Percentiles rank a stretch among this genome's conserved stretches.
These are phyloP conservation scores for Didymella sp. DNA, from an alignment of 2,329 filamentous ascomycete genomes.

Conservation along the genomic window DNA sequence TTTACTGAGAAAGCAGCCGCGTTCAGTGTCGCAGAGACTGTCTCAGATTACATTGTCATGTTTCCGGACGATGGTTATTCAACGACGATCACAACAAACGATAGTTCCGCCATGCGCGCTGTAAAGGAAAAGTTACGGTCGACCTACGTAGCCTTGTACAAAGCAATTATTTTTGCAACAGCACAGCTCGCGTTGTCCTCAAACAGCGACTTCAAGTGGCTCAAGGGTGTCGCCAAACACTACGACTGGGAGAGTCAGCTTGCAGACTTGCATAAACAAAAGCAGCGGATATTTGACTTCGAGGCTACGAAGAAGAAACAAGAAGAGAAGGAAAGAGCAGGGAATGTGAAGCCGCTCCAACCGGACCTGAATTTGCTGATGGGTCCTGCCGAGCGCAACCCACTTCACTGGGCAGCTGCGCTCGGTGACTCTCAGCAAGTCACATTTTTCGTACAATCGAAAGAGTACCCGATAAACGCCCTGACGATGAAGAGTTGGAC, in stretches of 20 bases:
- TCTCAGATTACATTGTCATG: conserved; percentile 21
- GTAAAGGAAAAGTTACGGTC: conserved; percentile 22
- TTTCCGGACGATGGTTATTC: not conserved
- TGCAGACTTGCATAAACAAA: conserved; percentile 19
- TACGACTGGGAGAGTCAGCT: conserved; percentile 30
- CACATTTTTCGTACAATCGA: conserved; percentile 19
- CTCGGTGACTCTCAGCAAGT: conserved; percentile 22
- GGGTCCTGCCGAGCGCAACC: conserved; percentile 26
- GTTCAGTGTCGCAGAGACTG: conserved; percentile 22
- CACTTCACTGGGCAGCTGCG: conserved; percentile 29
- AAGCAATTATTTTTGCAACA: conserved; percentile 20
- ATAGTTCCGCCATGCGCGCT: conserved; percentile 23
- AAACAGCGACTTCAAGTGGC: conserved; percentile 20
- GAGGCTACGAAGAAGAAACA: conserved; percentile 10
- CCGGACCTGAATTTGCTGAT: not conserved
- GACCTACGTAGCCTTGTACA: conserved; percentile 25
- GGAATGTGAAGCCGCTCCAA: not conserved
- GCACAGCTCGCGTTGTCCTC: conserved; percentile 26
- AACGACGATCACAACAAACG: not conserved
- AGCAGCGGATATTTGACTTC: conserved; percentile 13
- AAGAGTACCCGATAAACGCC: conserved; percentile 30
- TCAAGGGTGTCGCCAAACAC: conserved; percentile 24
- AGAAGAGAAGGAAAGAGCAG: conserved; percentile 10
- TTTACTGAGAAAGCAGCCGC: conserved; percentile 19
- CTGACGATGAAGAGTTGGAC: conserved; percentile 27